Percentiles rank a stretch among this genome's conserved stretches.
These are phyloP conservation scores for Suillus weaverae DNA, from an alignment of 768 basidiomycete genomes.

Conservation along the genomic window DNA sequence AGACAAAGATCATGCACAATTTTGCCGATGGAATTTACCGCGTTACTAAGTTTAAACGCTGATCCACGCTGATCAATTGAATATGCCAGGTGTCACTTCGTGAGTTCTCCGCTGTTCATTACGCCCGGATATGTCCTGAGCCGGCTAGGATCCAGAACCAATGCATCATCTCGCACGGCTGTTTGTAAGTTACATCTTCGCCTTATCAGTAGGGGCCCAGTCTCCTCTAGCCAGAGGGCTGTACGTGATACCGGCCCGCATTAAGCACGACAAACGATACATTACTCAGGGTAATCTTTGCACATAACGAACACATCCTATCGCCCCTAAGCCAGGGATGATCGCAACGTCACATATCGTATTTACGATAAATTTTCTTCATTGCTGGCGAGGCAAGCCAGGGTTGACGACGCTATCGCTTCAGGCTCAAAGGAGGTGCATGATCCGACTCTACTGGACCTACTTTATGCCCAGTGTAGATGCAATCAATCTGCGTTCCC, in stretches of 20 bases:
- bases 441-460: background rate
- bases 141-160: conserved; percentile 1
- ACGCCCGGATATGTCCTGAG: background rate
- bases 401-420: background rate
- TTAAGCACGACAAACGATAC: background rate
- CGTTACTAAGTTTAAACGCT: background rate
- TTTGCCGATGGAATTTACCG: background rate
- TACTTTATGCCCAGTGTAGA: background rate
- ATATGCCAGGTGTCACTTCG: background rate
- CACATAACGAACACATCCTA: background rate
- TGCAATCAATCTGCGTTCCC: background rate
- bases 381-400: background rate
- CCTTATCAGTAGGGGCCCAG: background rate
- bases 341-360: background rate
- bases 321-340: background rate
- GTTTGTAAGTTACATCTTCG: background rate
- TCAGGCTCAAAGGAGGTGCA: background rate
- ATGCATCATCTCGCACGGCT: background rate
- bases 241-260: background rate
- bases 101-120: background rate
- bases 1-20: background rate
- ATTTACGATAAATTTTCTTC: background rate
- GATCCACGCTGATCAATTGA: background rate
- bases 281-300: background rate
- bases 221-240: background rate